Conservation (phyloP, 75 land plant species). For the Cunninghamia lanceolata region DNA sequence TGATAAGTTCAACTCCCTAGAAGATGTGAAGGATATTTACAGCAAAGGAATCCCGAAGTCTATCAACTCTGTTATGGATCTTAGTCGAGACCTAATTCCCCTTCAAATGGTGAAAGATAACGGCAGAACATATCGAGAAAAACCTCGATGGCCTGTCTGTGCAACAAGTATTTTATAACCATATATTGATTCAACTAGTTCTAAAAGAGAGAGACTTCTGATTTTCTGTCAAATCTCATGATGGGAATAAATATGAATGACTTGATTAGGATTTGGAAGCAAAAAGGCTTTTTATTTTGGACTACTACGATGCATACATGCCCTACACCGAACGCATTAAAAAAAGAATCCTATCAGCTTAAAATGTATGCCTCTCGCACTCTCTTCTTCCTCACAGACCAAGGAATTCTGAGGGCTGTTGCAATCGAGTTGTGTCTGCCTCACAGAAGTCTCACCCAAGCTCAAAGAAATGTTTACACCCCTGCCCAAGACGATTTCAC, state of each 20-base stretch:
- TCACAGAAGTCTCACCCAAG: neutral
- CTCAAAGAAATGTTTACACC: slow-evolving; percentile 29
- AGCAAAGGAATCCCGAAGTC: neutral
- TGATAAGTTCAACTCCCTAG: slow-evolving; percentile 22
- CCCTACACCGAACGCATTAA: slow-evolving; percentile 49
- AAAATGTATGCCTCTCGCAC: slow-evolving; percentile 25
- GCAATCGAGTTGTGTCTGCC: slow-evolving; percentile 31
- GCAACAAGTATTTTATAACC: slow-evolving; percentile 8
- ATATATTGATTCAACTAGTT: too few species aligned
- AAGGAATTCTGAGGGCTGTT: slow-evolving; percentile 10
- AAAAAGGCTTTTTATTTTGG: slow-evolving; percentile 45
- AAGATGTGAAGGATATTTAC: slow-evolving; percentile 17
- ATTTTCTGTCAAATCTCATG: too few species aligned
- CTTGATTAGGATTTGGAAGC: slow-evolving; percentile 35
- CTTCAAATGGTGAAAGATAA: slow-evolving; percentile 8
- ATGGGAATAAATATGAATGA: too few species aligned
- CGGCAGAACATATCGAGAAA: slow-evolving; percentile 10
- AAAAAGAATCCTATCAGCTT: slow-evolving; percentile 5
- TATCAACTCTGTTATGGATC: neutral
- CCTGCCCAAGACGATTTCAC: slow-evolving; percentile 36
- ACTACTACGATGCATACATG: slow-evolving; percentile 55
- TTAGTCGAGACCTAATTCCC: neutral
- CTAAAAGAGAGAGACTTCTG: neutral
- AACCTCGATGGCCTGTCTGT: slow-evolving; percentile 12
- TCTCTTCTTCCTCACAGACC: slow-evolving; percentile 16